A percentile compares a stretch with the other conserved stretches of the same genome.
Conservation (phyloP, 1,284 basidiomycete species). For the Tylopilus sp. region DNA sequence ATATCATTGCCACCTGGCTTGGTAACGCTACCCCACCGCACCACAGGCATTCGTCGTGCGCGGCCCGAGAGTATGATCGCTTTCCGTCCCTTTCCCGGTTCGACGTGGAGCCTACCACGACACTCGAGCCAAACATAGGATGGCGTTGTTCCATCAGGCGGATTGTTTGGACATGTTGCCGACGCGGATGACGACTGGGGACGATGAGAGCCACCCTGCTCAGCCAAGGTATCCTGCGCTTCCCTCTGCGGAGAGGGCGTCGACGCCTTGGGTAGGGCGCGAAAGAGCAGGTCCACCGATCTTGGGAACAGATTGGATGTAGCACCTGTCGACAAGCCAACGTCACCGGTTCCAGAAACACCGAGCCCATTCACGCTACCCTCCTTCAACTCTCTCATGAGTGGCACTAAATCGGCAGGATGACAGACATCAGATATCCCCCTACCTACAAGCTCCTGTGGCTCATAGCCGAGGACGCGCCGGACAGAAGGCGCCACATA, state of each 20-base stretch:
- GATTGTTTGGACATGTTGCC: background rate
- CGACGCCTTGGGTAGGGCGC: conserved; percentile 56
- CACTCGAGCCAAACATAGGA: conserved; percentile 85
- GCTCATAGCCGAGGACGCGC: conserved; percentile 73
- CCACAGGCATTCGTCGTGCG: conserved; percentile 58
- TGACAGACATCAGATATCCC: conserved; percentile 80
- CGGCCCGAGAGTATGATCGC: conserved; percentile 82
- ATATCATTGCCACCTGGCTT: conserved; percentile 45
- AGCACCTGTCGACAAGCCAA: conserved; percentile 6
- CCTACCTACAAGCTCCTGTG: conserved; percentile 79
- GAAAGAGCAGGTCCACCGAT: conserved; percentile 73
- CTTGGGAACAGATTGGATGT: conserved; percentile 23
- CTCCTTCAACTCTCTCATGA: conserved; percentile 93
- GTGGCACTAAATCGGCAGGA: conserved; percentile 84
- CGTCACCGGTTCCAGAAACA: conserved; percentile 15
- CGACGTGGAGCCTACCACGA: conserved; percentile 79
- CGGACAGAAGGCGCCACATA: conserved; percentile 86
- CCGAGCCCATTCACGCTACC: conserved; percentile 41
- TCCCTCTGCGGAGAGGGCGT: background rate
- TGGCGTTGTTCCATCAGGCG: conserved; percentile 28
- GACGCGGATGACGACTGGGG: background rate
- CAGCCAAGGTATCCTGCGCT: background rate
- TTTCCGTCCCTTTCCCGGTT: conserved; percentile 87
- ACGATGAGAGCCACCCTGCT: background rate
- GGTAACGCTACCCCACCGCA: conserved; percentile 59